Percentiles rank a stretch among this genome's conserved stretches.
Conservation (phyloP, 2,329 filamentous ascomycete species). For the Scedosporium dehoogii region DNA sequence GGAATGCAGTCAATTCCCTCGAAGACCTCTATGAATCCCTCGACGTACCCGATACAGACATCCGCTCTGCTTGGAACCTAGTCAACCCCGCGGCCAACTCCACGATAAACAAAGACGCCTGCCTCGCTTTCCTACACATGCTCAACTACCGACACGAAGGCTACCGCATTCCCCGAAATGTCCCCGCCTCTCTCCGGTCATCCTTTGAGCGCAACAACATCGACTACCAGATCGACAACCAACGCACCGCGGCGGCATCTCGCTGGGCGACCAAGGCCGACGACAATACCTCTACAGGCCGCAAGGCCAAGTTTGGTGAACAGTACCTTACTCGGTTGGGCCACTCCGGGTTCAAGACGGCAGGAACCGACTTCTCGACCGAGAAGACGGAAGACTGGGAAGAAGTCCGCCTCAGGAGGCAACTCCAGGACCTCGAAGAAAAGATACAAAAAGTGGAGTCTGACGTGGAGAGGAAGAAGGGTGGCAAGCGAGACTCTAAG, state of each 20-base stretch:
- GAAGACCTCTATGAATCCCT: constrained; percentile 77
- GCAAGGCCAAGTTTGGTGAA: constrained; percentile 95
- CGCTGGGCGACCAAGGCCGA: constrained; percentile 73
- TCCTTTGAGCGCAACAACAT: constrained; percentile 95
- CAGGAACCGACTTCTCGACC: constrained; percentile 82
- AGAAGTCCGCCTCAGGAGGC: constrained; percentile 88
- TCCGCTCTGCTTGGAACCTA: constrained; percentile 91
- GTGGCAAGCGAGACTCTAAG: constrained; percentile 63
- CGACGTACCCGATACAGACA: constrained; percentile 64
- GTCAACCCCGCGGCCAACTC: constrained; percentile 81
- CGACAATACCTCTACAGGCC: constrained; percentile 72
- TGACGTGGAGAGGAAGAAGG: constrained; percentile 53
- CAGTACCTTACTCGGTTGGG: constrained; percentile 89
- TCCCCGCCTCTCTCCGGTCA: constrained; percentile 81
- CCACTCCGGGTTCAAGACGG: constrained; percentile 67
- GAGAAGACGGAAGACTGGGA: constrained; percentile 94
- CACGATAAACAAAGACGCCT: constrained; percentile 88
- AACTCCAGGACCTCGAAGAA: constrained; percentile 78
- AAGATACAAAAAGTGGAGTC: constrained; percentile 79
- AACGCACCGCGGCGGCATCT: constrained; percentile 51
- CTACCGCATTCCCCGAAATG: constrained; percentile 81
- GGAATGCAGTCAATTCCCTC: constrained; percentile 58
- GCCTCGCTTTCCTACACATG: constrained; percentile 90
- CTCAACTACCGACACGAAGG: constrained; percentile 94
- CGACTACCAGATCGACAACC: constrained; percentile 84